Percentiles rank a stretch among this genome's conserved stretches.
These are phyloP conservation scores for Punctularia strigosozonata DNA, from an alignment of 768 basidiomycete genomes.

Conservation along the genomic window DNA sequence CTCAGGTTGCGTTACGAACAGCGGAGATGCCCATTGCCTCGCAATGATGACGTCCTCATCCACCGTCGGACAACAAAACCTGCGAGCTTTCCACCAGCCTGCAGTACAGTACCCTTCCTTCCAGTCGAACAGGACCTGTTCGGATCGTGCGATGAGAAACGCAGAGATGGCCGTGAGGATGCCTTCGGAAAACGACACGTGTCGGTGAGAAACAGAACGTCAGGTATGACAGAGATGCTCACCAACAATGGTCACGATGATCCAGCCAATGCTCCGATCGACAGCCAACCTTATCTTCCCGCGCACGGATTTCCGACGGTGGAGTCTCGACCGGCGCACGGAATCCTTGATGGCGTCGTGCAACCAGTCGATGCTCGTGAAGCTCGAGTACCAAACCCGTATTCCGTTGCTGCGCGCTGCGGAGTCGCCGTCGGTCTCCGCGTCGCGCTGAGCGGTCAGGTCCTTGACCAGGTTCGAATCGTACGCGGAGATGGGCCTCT, in stretches of 20 bases:
- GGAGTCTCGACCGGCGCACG: conserved; percentile 60
- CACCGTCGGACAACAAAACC: conserved; percentile 64
- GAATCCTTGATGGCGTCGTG: conserved; percentile 96
- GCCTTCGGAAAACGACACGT: too few species aligned
- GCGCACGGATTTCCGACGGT: conserved; percentile 57
- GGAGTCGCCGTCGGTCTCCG: conserved; percentile 26
- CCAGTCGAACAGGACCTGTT: conserved; percentile 83
- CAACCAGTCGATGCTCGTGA: conserved; percentile 90
- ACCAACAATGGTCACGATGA: conserved; percentile 86
- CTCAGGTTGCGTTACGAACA: conserved; percentile 10
- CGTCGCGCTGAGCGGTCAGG: too few species aligned
- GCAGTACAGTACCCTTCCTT: conserved; percentile 82
- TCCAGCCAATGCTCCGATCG: conserved; percentile 80
- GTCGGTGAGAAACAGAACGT: too few species aligned
- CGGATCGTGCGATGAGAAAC: conserved; percentile 74
- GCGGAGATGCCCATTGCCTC: conserved; percentile 4
- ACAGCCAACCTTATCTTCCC: conserved; percentile 49
- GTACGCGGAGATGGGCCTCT: conserved; percentile 65
- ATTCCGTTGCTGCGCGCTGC: conserved; percentile 75
- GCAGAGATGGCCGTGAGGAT: conserved; percentile 78
- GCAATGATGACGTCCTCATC: conserved; percentile 8
- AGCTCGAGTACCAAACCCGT: conserved; percentile 87
- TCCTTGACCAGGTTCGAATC: too few species aligned
- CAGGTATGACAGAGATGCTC: too few species aligned
- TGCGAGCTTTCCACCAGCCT: conserved; percentile 61